phyloP scores from a whole-genome alignment of 2,329 filamentous ascomycete genomes.

The Fusarium verticillioides region DNA sequence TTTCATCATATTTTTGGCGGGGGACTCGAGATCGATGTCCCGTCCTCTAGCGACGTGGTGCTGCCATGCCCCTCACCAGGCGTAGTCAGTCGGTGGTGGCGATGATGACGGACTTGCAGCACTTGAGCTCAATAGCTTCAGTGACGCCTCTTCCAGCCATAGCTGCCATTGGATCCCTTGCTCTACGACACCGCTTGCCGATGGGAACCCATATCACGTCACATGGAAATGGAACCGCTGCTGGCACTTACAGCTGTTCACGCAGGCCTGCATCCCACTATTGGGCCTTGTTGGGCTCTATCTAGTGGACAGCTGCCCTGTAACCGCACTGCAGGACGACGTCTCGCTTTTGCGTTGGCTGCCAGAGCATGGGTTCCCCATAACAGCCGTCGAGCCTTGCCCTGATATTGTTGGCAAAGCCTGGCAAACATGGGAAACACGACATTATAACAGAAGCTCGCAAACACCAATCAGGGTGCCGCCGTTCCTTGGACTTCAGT shows the following conservation, averaged over 20 bases:
- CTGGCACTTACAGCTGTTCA: conserved; percentile 19
- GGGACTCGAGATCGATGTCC: conserved; percentile 12
- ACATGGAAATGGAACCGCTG: conserved; percentile 35
- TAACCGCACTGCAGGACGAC: conserved; percentile 18
- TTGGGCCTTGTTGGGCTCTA: conserved; percentile 34
- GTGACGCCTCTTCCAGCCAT: conserved; percentile 38
- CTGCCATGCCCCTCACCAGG: conserved; percentile 25
- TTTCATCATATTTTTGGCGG: not conserved
- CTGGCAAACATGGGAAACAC: conserved; percentile 17
- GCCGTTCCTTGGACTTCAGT: conserved; percentile 19
- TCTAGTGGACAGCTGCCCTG: conserved; percentile 24
- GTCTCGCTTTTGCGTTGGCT: conserved; percentile 21
- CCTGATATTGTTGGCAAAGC: conserved; percentile 18
- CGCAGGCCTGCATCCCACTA: conserved; percentile 25
- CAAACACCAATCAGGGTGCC: conserved; percentile 38
- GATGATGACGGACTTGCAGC: conserved; percentile 36
- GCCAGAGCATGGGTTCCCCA: conserved; percentile 22
- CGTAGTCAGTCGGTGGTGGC: conserved; percentile 17
- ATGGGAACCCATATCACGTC: conserved; percentile 35
- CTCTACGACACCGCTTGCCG: conserved; percentile 37
- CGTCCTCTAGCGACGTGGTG: conserved; percentile 18
- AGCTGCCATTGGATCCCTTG: conserved; percentile 29
- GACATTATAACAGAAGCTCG: conserved; percentile 12
- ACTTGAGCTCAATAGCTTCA: conserved; percentile 32
- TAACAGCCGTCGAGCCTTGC: conserved; percentile 13